Conservation (phyloP, 768 basidiomycete genomes). For the Lepiota brunneoincarnata region DNA sequence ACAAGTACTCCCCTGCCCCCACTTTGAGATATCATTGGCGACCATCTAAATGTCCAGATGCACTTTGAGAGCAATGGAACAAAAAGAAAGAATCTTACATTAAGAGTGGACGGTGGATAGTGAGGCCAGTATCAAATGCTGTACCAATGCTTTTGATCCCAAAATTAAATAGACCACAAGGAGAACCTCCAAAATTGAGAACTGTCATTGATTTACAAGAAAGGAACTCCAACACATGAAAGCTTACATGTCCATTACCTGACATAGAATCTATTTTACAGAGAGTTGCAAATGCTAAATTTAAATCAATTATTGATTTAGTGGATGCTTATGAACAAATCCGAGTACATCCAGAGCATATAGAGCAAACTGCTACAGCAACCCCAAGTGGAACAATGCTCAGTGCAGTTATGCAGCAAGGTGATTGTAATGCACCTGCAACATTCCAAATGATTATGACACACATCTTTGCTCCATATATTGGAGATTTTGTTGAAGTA, state of each 20-base stretch:
- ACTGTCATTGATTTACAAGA: conserved; percentile 29
- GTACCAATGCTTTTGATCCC: conserved; percentile 31
- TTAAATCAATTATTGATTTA: conserved; percentile 27
- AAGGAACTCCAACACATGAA: conserved; percentile 25
- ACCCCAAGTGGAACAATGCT: conserved; percentile 40
- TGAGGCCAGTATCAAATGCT: conserved; percentile 26
- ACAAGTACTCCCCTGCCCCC: conserved; percentile 33
- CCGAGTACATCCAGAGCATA: conserved; percentile 21
- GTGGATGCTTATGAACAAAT: conserved; percentile 36
- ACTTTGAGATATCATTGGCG: conserved; percentile 34
- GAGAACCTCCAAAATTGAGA: conserved; percentile 13
- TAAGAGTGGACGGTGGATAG: conserved; percentile 23
- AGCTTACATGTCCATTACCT: conserved; percentile 15
- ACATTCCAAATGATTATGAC: conserved; percentile 44
- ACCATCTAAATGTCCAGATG: conserved; percentile 31
- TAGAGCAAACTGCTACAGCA: conserved; percentile 21
- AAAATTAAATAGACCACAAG: conserved; percentile 13
- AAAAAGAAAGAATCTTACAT: conserved; percentile 25
- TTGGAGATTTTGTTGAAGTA: conserved; percentile 33
- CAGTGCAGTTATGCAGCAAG: conserved; percentile 30
- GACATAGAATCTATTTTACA: conserved; percentile 19
- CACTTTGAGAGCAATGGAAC: conserved; percentile 22
- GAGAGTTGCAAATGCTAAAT: conserved; percentile 17
- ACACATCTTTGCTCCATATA: conserved; percentile 27
- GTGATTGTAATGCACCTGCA: conserved; percentile 29